phyloP scores from a whole-genome alignment of 2,329 filamentous ascomycete species.

The Cladosporium sp. region DNA sequence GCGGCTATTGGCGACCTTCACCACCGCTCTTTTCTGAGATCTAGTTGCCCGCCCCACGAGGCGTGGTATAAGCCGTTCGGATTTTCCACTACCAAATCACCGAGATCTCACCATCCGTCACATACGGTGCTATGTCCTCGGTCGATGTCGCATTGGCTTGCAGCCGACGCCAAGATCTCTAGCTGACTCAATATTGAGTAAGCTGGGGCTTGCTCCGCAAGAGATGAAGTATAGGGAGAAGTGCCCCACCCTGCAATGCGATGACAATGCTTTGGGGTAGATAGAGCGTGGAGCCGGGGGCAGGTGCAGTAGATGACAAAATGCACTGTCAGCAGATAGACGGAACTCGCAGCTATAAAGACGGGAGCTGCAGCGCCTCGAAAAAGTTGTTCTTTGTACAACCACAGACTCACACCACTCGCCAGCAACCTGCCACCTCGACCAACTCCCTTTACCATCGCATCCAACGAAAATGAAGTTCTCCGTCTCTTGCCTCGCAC shows the following conservation, averaged over 20 bases:
- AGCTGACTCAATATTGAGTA: slow-evolving; percentile 13
- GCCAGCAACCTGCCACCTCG: background rate
- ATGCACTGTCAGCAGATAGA: background rate
- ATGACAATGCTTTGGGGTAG: slow-evolving; percentile 1
- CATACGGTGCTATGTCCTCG: background rate
- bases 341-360: background rate
- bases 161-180: slow-evolving; percentile 2
- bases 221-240: background rate
- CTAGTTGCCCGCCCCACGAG: background rate
- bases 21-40: background rate
- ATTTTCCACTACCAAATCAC: background rate
- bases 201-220: background rate
- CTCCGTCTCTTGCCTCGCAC: background rate
- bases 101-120: background rate
- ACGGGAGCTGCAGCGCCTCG: background rate
- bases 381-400: background rate
- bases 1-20: background rate
- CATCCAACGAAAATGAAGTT: slow-evolving; percentile 3
- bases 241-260: background rate
- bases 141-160: background rate
- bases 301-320: background rate
- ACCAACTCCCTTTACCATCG: background rate
- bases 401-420: background rate
- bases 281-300: background rate
- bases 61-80: background rate